phyloP scores from a whole-genome alignment of 768 basidiomycete species.

The Mycena rosella region DNA sequence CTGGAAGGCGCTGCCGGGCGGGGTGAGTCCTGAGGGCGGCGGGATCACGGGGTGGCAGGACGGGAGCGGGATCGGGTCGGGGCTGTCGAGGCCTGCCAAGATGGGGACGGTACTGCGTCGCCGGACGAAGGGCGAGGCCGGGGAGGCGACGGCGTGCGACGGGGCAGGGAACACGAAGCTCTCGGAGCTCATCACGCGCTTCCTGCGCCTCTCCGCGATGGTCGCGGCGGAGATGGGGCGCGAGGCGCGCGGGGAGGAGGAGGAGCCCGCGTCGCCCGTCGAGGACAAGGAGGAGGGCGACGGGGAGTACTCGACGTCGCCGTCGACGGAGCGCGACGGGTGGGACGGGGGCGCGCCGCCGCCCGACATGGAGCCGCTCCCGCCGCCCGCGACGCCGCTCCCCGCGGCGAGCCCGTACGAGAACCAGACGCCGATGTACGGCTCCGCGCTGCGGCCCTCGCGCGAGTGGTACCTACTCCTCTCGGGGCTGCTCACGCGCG shows the following conservation, averaged over 20 bases:
- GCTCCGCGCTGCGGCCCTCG: constrained; percentile 73
- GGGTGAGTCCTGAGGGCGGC: constrained; percentile 54
- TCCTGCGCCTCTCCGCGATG: constrained; percentile 82
- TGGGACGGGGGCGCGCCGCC: constrained; percentile 33
- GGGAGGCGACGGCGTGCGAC: constrained; percentile 44
- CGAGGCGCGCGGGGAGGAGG: constrained; percentile 73
- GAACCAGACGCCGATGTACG: constrained; percentile 52
- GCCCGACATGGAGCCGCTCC: constrained; percentile 35
- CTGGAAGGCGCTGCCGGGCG: constrained; percentile 51
- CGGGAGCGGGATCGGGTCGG: constrained; percentile 79
- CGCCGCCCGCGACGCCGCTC: constrained; percentile 34
- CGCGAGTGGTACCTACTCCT: constrained; percentile 87
- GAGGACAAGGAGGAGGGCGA: constrained; percentile 45
- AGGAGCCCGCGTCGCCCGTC: constrained; percentile 41
- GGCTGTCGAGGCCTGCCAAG: constrained; percentile 68
- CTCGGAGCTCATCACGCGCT: constrained; percentile 75
- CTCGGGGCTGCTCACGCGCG: constrained; percentile 82
- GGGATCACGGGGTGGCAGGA: constrained; percentile 83
- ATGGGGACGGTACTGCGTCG: constrained; percentile 73
- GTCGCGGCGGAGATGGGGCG: constrained; percentile 83
- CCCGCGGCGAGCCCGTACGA: constrained; percentile 33
- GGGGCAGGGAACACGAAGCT: constrained; percentile 75
- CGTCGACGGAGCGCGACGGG: constrained; percentile 15
- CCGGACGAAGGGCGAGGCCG: constrained; percentile 44
- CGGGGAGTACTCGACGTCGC: constrained; percentile 35